Percentiles rank a stretch among this genome's conserved stretches.
Conservation (phyloP, 2,329 filamentous ascomycete genomes). For the Sphaceloma murrayae region DNA sequence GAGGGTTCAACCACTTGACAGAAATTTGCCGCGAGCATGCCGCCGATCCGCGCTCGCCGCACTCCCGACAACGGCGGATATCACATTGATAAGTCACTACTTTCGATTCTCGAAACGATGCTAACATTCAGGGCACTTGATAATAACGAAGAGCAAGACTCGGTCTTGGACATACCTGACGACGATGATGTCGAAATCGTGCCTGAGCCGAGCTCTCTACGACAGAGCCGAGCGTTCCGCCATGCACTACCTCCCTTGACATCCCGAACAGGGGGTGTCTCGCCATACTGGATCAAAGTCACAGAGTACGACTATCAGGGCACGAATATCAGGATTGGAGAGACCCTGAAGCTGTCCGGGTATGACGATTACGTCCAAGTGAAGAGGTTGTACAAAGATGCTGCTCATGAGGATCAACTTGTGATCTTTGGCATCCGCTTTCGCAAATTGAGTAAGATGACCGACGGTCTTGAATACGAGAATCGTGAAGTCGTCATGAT, state of each 20-base stretch:
- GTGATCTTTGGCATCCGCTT: slow-evolving; percentile 1
- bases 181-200: slow-evolving; percentile 6
- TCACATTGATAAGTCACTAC: too few relatives aligned
- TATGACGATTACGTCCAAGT: background rate
- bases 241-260: background rate
- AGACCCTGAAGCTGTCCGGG: background rate
- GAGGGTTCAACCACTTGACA: too few relatives aligned
- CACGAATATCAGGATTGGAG: background rate
- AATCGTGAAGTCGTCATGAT: slow-evolving; percentile 2
- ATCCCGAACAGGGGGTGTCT: background rate
- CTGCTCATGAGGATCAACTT: background rate
- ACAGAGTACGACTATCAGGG: background rate
- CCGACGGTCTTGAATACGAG: background rate
- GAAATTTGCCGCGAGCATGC: background rate
- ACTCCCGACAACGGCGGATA: background rate
- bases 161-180: background rate
- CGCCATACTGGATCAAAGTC: slow-evolving; percentile 7
- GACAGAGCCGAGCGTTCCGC: background rate
- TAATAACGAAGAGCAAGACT: background rate
- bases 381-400: slow-evolving; percentile 7
- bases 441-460: background rate
- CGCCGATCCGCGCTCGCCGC: background rate
- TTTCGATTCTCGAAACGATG: too few relatives aligned
- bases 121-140: too few relatives aligned
- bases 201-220: background rate